These are phyloP conservation scores for Ephemerocybe angulata DNA, from an alignment of 768 basidiomycete species.

Conservation along the genomic window DNA sequence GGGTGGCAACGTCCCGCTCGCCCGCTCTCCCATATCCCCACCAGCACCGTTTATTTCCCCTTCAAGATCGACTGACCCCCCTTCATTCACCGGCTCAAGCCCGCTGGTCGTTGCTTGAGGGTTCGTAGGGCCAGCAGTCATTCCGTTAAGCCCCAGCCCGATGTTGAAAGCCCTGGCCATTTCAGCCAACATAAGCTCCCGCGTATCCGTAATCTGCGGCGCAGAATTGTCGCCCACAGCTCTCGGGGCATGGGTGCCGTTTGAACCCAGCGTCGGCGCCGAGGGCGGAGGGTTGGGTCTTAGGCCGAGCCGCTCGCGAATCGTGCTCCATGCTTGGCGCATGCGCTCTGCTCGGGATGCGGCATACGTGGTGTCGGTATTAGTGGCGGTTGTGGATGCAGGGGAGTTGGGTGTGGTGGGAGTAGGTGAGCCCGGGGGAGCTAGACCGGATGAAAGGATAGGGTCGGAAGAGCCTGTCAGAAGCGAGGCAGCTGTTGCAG, in stretches of 20 bases:
- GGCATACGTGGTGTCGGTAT: conserved; percentile 1
- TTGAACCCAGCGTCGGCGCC: neutral
- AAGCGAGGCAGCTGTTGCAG: conserved; percentile 84
- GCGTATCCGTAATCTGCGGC: conserved; percentile 40
- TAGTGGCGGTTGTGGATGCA: neutral
- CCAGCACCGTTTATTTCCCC: conserved; percentile 5
- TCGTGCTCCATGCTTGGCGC: conserved; percentile 63
- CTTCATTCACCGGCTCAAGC: neutral
- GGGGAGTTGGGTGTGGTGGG: neutral
- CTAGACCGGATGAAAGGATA: conserved; percentile 55
- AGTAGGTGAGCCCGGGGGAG: conserved; percentile 27
- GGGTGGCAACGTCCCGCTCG: conserved; percentile 24
- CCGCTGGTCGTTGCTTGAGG: neutral
- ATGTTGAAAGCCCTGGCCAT: conserved; percentile 80
- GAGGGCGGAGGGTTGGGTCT: conserved; percentile 25
- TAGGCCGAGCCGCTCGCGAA: conserved; percentile 65
- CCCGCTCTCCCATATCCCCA: conserved; percentile 9
- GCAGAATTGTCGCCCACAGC: neutral
- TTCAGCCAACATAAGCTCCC: conserved; percentile 73
- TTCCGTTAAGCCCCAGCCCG: conserved; percentile 50
- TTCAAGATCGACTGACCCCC: neutral
- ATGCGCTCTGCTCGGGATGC: conserved; percentile 43
- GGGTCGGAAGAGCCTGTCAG: conserved; percentile 69
- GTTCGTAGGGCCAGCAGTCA: conserved; percentile 14
- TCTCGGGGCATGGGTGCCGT: neutral